phyloP scores from a whole-genome alignment of 169 alveolate genomes.

The Cystoisospora suis region DNA sequence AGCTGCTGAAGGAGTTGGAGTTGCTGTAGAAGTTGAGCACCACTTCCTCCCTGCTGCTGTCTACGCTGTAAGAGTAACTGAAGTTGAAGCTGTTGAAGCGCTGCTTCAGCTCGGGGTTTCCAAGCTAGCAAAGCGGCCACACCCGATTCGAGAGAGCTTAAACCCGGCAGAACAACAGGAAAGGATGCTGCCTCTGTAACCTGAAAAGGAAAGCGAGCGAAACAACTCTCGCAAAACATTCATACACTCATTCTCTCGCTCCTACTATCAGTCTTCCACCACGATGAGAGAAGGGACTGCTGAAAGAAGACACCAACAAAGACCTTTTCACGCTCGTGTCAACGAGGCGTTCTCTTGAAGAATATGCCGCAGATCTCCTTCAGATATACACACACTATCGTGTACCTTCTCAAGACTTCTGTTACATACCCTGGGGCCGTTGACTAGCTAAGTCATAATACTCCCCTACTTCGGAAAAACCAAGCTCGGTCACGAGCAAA shows the following conservation, averaged over 20 bases:
- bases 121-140: background rate
- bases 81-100: slow-evolving; percentile 20
- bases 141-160: background rate
- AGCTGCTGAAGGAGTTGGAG: slow-evolving; percentile 23
- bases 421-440: no score
- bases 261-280: no score
- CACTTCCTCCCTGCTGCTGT: background rate
- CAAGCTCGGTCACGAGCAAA: no score
- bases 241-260: no score
- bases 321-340: background rate
- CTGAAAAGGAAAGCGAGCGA: no score
- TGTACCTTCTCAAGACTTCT: no score
- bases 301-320: background rate
- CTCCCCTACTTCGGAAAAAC: no score
- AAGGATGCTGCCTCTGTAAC: slow-evolving; percentile 1
- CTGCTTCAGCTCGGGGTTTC: slow-evolving; percentile 13
- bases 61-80: background rate
- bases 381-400: background rate
- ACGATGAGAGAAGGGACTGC: background rate
- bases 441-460: no score
- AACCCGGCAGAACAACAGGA: background rate
- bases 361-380: background rate
- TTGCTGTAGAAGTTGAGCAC: slow-evolving; percentile 8
- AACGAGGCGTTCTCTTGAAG: background rate
- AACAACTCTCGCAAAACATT: no score